Conservation (phyloP, 1,284 basidiomycete genomes). For the Coriolopsis trogii region DNA sequence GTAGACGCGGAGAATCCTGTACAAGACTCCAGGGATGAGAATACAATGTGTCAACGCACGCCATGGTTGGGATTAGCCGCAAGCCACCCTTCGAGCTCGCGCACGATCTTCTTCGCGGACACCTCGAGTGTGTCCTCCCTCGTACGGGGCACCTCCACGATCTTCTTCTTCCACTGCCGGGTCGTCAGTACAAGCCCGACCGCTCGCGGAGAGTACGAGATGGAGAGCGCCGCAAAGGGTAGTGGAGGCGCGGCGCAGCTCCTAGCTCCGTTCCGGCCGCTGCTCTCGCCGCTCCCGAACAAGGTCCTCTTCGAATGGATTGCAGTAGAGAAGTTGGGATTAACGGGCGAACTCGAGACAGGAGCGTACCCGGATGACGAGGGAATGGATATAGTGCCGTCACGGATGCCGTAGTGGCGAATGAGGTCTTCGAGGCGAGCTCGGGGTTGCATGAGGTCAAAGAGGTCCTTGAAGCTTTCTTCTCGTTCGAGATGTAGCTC, state of each 20-base stretch:
- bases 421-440: constrained; percentile 74
- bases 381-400: constrained; percentile 46
- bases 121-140: constrained; percentile 63
- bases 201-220: constrained; percentile 60
- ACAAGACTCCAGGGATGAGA: background rate
- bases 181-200: constrained; percentile 55
- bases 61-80: constrained; percentile 14
- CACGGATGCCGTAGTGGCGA: constrained; percentile 55
- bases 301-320: constrained; percentile 5
- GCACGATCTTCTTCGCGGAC: constrained; percentile 55
- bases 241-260: constrained; percentile 30
- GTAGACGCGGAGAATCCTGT: too few relatives aligned
- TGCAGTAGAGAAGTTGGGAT: constrained; percentile 12
- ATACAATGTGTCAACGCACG: background rate
- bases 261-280: constrained; percentile 3
- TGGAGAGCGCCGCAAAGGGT: constrained; percentile 54
- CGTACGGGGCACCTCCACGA: constrained; percentile 55
- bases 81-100: constrained; percentile 36
- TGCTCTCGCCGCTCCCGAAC: background rate
- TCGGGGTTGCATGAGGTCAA: constrained; percentile 73
- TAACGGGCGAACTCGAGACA: constrained; percentile 17
- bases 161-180: constrained; percentile 50
- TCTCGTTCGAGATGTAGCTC: constrained; percentile 73
- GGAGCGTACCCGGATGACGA: constrained; percentile 15
- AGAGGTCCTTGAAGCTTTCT: constrained; percentile 74